Base-by-base conservation (phyloP, 345 rosid species). In the Erucastrum elatum region DNA sequence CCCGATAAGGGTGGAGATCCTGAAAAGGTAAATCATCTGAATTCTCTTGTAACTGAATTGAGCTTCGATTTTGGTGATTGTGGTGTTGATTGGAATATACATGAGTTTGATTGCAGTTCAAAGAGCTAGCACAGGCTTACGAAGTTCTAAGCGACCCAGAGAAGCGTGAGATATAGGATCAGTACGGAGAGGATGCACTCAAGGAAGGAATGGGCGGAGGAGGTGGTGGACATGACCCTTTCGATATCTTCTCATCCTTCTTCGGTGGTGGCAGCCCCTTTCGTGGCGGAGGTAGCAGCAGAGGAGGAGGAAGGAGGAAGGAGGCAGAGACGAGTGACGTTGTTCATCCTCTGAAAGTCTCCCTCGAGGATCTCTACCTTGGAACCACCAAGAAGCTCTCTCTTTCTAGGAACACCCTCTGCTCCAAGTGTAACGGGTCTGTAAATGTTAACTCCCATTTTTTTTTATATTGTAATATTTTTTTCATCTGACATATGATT, bases 151-250 rank as follows among this genome's bases (percentile, higher is more conserved):
- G 89, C 70, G 98, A 94, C 68, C 96, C 96, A 0, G 97, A 94
- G 81, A 91, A 94, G 74, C 90, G 97, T 9, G 91, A 89, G 81
- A 87, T 94, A 11, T 91, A 94, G 64, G 96, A 94, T 75, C 90
- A 90, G 66, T 90, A 88, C 21, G 97, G 98, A 2, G 98, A 94
- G 77, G 97, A 94, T 75, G 96, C 95, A 1, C 97, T 93, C 67
- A 93, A 93, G 89, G 98, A 93, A 66, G 97, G 98, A 79, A 90
- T 93, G 93, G 94, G 91, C 2, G 90, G 90, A 25, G 94, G 87
- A 6, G 85, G 84, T 6, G 91, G 83, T 29, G 77, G 77, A 0
- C 94, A 91, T 7, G 94, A 89, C 75, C 98, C 97, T 1, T 91
- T 91, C 25, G 98, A 94, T 69, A 91, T 91, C 74, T 91, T 94